phyloP scores from a whole-genome alignment of 2,329 filamentous ascomycete species.

The Fusarium virguliforme region DNA sequence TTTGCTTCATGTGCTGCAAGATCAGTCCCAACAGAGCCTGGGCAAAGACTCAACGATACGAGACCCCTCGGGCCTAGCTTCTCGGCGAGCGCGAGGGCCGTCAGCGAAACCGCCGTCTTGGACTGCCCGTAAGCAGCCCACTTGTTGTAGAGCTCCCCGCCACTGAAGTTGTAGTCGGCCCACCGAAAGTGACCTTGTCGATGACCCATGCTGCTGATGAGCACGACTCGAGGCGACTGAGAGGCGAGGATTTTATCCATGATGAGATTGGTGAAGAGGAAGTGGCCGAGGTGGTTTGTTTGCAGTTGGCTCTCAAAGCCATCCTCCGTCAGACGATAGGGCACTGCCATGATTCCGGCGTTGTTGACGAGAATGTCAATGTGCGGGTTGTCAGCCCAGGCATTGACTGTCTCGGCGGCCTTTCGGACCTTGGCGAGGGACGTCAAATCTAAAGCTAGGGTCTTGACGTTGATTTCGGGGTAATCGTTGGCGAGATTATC shows the following conservation, averaged over 20 bases:
- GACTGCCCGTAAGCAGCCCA: not conserved
- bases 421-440: not conserved
- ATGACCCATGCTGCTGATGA: not conserved
- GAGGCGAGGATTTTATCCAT: conserved; percentile 16
- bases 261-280: conserved; percentile 31
- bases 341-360: conserved; percentile 8
- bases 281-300: conserved; percentile 42
- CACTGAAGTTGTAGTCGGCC: not conserved
- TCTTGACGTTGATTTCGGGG: not conserved
- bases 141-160: not conserved
- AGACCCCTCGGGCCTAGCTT: conserved; percentile 32
- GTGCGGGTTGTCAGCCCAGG: not conserved
- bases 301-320: conserved; percentile 40
- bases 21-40: conserved; percentile 16
- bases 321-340: conserved; percentile 22
- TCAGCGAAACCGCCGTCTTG: not conserved
- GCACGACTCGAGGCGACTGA: not conserved
- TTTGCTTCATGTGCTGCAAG: not conserved
- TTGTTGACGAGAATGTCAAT: conserved; percentile 19
- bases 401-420: not conserved
- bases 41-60: conserved; percentile 27
- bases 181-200: not conserved
- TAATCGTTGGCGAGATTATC: not conserved
- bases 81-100: conserved; percentile 34
- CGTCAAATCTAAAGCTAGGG: not conserved